phyloP scores from a whole-genome alignment of 2,329 filamentous ascomycete species.

The Furcasterigmium furcatum region DNA sequence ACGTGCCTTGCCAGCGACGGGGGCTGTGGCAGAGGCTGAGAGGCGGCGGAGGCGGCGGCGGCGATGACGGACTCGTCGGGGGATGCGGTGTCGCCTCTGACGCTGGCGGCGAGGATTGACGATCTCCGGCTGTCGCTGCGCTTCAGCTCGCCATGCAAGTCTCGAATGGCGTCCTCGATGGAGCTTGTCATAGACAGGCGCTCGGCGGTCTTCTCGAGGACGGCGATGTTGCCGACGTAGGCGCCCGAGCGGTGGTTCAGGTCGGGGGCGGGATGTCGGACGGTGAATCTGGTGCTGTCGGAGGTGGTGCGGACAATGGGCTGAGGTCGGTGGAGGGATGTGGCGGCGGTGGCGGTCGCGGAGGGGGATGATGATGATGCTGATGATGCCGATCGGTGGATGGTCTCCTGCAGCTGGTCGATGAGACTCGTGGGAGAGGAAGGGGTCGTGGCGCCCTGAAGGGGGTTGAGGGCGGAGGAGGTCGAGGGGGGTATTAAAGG shows the following conservation, averaged over 20 bases:
- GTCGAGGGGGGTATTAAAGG: conserved; percentile 3
- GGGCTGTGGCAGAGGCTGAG: conserved; percentile 16
- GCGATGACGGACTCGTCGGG: conserved; percentile 10
- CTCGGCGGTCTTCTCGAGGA: conserved; percentile 73
- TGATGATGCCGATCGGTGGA: conserved; percentile 10
- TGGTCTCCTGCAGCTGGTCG: conserved; percentile 14
- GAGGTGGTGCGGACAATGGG: conserved; percentile 47
- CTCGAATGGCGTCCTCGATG: conserved; percentile 74
- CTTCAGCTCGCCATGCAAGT: conserved; percentile 69
- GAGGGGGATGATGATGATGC: conserved; percentile 5
- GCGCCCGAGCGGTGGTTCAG: conserved; percentile 58
- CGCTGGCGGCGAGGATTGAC: conserved; percentile 53
- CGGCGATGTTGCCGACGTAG: conserved; percentile 65
- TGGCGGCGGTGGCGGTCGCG: conserved; percentile 3
- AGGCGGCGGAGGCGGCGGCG: conserved; percentile 17
- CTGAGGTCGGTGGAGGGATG: conserved; percentile 20
- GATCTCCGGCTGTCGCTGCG: conserved; percentile 65
- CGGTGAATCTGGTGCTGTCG: conserved; percentile 36
- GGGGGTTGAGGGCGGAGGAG: conserved; percentile 7
- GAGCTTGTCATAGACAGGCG: conserved; percentile 71
- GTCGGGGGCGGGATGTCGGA: conserved; percentile 61
- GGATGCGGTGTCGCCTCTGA: conserved; percentile 26
- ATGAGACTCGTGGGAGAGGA: conserved; percentile 13
- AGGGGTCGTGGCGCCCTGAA: too few species aligned
- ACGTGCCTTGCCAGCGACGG: conserved; percentile 33